These are phyloP conservation scores for Fusarium hostae DNA, from an alignment of 2,329 filamentous ascomycete genomes.

Conservation along the genomic window DNA sequence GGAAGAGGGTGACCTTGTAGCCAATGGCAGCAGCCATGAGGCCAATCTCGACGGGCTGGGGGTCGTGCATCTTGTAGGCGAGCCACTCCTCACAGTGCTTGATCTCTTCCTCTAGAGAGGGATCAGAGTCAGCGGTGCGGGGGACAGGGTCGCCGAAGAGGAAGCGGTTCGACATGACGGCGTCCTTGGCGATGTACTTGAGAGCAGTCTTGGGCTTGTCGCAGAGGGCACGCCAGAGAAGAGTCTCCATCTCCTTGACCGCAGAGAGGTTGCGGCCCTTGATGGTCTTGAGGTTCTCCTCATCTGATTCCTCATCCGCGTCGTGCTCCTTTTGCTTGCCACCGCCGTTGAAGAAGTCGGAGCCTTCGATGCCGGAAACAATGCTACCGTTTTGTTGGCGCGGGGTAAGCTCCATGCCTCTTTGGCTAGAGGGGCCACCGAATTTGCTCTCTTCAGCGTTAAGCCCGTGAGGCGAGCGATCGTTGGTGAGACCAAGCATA, in stretches of 20 bases:
- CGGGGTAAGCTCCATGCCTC: conserved; percentile 37
- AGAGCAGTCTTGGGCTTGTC: conserved; percentile 45
- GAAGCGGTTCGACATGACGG: conserved; percentile 45
- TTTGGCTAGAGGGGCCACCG: conserved; percentile 14
- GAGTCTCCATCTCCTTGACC: conserved; percentile 46
- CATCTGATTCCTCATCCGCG: conserved; percentile 41
- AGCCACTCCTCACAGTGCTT: conserved; percentile 46
- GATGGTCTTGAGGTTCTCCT: conserved; percentile 45
- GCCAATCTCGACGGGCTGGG: conserved; percentile 44
- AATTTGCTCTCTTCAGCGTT: conserved; percentile 30
- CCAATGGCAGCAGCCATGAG: conserved; percentile 45
- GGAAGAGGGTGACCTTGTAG: conserved; percentile 43
- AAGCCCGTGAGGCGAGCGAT: conserved; percentile 41
- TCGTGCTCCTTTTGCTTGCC: conserved; percentile 38
- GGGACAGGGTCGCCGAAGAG: conserved; percentile 42
- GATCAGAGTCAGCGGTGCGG: conserved; percentile 42
- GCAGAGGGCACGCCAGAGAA: conserved; percentile 46
- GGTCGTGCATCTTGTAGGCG: conserved; percentile 46
- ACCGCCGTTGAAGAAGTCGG: conserved; percentile 43
- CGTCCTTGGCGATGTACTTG: conserved; percentile 45
- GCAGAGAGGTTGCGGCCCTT: conserved; percentile 44
- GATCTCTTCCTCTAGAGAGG: conserved; percentile 42
- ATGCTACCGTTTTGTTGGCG: conserved; percentile 24
- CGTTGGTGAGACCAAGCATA: conserved; percentile 45
- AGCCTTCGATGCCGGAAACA: conserved; percentile 39